Conservation (phyloP, 176 grass and related monocot genomes). For the Tuctoria greenei region DNA sequence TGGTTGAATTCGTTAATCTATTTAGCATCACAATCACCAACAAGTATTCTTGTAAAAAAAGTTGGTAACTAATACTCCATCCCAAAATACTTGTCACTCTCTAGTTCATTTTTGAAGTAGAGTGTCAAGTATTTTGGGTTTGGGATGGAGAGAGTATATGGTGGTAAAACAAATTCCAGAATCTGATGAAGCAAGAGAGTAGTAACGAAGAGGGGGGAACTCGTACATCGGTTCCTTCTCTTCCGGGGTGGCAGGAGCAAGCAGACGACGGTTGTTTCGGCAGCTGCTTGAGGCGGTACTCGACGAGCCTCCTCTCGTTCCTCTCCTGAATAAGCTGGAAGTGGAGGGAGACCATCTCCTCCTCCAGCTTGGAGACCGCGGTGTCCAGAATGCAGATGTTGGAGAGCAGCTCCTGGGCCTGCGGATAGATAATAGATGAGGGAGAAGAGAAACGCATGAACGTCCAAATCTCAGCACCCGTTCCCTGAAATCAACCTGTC, state of each 20-base stretch:
- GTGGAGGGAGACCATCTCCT: conserved; percentile 81
- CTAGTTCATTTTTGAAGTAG: too few species aligned
- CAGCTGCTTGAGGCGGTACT: conserved; percentile 70
- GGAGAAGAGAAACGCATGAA: neutral
- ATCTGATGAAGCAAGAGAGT: too few species aligned
- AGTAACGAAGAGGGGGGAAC: neutral
- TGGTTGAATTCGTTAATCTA: neutral
- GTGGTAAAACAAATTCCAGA: too few species aligned
- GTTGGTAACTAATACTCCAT: neutral
- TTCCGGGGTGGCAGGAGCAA: conserved; percentile 42
- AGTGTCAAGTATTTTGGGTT: too few species aligned
- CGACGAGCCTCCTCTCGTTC: conserved; percentile 81
- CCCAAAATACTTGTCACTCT: too few species aligned
- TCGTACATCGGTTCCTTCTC: conserved; percentile 28
- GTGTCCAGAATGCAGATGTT: conserved; percentile 67
- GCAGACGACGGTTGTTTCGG: conserved; percentile 30
- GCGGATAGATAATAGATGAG: neutral
- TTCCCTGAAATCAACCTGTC: neutral
- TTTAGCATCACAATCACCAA: neutral
- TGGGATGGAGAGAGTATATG: too few species aligned
- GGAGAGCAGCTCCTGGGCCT: conserved; percentile 85
- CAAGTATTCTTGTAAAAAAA: neutral
- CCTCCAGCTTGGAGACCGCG: conserved; percentile 65
- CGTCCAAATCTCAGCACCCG: neutral
- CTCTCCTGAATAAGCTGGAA: conserved; percentile 96